A percentile compares a stretch with the other conserved stretches of the same genome.
Conservation (phyloP, 2,329 filamentous ascomycete genomes). For the Xylariaceae sp. region DNA sequence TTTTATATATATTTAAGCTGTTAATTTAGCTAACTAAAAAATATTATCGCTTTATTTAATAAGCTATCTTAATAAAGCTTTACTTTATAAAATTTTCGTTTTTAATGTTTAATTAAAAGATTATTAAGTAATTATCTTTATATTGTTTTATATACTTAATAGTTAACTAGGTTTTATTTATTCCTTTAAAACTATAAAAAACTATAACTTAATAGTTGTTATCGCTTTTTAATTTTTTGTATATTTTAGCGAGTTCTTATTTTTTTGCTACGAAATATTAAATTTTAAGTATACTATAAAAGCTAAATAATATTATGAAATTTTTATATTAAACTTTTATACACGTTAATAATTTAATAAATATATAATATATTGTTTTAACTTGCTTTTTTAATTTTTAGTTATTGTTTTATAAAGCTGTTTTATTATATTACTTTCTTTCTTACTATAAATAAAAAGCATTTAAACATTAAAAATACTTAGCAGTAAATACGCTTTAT, state of each 20-base stretch:
- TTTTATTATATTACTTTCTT: conserved; percentile 18
- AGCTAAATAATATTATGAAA: conserved; percentile 13
- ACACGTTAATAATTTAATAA: not conserved
- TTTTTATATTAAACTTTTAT: conserved; percentile 6
- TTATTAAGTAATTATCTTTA: no score
- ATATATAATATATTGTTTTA: not conserved
- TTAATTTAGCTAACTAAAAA: no score
- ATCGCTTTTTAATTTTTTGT: conserved; percentile 17
- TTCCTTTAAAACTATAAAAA: no score
- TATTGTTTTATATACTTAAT: no score
- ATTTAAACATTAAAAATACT: conserved; percentile 28
- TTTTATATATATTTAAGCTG: no score
- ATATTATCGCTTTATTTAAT: no score
- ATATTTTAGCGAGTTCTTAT: conserved; percentile 17
- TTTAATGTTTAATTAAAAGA: no score
- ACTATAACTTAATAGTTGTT: no score
- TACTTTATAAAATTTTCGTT: no score
- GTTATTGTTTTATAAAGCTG: no score
- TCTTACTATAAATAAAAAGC: conserved; percentile 23
- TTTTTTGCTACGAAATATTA: conserved; percentile 16
- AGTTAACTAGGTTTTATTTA: no score
- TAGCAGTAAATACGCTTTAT: conserved; percentile 27
- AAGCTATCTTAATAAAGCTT: no score
- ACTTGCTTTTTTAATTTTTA: conserved; percentile 12
- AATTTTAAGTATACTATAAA: conserved; percentile 16